Conservation (phyloP, 805 yeast genomes). For the Kluyveromyces starmeri region DNA sequence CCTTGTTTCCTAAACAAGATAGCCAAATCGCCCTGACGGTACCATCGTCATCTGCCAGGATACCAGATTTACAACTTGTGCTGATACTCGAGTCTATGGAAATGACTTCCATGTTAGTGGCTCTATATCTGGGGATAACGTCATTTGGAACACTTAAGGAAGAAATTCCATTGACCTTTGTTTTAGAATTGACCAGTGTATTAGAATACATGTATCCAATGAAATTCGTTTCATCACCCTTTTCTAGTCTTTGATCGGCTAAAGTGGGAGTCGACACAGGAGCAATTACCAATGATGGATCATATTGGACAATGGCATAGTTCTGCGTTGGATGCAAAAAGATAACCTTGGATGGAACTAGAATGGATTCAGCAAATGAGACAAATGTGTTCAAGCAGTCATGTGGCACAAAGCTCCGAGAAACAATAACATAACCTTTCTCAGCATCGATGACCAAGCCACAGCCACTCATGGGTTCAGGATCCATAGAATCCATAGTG, state of each 20-base stretch:
- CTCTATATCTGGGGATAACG: conserved; percentile 71
- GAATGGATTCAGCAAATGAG: conserved; percentile 77
- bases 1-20: conserved; percentile 72
- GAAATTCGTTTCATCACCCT: conserved; percentile 72
- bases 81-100: conserved; percentile 65
- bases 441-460: conserved; percentile 79
- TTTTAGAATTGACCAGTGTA: conserved; percentile 64
- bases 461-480: conserved; percentile 50
- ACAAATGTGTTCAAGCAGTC: conserved; percentile 62
- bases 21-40: conserved; percentile 79
- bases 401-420: conserved; percentile 75
- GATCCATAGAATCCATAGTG: conserved; percentile 67
- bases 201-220: conserved; percentile 69
- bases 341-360: conserved; percentile 69
- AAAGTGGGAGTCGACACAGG: conserved; percentile 63
- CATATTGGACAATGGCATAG: conserved; percentile 76
- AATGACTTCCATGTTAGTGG: conserved; percentile 71
- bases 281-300: conserved; percentile 64
- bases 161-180: conserved; percentile 67
- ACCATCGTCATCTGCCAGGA: conserved; percentile 69
- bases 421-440: conserved; percentile 70
- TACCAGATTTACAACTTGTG: conserved; percentile 71
- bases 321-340: conserved; percentile 84
- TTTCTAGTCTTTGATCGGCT: conserved; percentile 44
- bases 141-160: conserved; percentile 66